Base-by-base conservation (phyloP, 192 early-diverging fungal species). In the Backusella liffmaniae region DNA sequence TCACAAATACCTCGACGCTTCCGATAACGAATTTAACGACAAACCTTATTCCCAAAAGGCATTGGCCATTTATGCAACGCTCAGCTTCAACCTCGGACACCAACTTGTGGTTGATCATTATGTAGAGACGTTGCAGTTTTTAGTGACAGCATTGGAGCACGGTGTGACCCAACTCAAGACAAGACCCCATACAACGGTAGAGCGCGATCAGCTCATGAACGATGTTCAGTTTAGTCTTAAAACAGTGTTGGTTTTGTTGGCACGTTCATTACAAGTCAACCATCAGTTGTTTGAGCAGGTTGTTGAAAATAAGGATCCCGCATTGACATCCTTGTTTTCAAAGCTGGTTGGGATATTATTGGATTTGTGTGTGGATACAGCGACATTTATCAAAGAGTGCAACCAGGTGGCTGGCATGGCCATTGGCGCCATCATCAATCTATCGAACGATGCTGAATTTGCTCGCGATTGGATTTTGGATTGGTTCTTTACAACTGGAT, bases 41-140 rank as follows among this genome's bases (percentile, higher is more conserved):
- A 68, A 76, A 21, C 35, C 77, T 6, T 37, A 79, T 15, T 39
- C 70, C 35, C 84, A 88, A 42, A 83, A 79, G 13, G 83, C 87
- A 8, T 62, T 84, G 23, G 75, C 80, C 21, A 79, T 88, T 49
- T 82, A 84, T 67, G 82, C 77, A 16, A 82, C 80, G 0, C 75
- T 86, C 0, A 85, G 85, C 26, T 86, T 85, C 53, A 41, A 79
- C 4, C 66, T 86, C 72, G 87, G 87, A 16, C 26, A 68, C 21
- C 37, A 78, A 3, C 42, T 74, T 10, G 49, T 86, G 4, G 62
- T 67, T 0, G 46, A 79, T 10, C 30, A 49, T 12, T 81, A 62
- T 62, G 34, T 72, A 0, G 68, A 70, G 15, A 79, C 84, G 0
- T 49, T 83, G 4, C 18, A 29, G 5, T 86, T 76, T 51, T 26